Evolutionary conservation across 306 rosid species (phyloP), one percentile per base, ranked within the genome.

Genomic region (Casuarina glauca): DNA sequence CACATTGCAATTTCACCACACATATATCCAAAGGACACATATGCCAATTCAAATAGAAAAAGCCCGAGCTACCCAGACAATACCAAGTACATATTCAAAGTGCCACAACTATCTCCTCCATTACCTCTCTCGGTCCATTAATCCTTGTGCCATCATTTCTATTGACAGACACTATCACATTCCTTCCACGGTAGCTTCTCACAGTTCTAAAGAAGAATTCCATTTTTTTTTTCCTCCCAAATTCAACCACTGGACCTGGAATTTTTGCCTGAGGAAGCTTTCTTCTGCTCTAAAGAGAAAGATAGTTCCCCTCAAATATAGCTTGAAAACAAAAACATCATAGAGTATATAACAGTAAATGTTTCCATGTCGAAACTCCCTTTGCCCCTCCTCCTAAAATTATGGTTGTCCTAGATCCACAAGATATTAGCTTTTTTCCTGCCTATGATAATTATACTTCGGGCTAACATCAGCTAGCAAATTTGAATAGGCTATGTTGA

Each of bases 341-440:
- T 6, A 12, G 42, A 3, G 49, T 16, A 41, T 66, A 17, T 66
- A 15, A 42, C 16, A 49, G n/a, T 42, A 55, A 41, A 51, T 58
- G 17, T 71, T 5, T 44, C 38, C 13, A 35, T 42, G 12, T 53
- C 53, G 19, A 9, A 74, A 4, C 55, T 62, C 48, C 67, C 48
- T 42, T 45, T 39, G 5, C 16, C 42, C 19, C 1, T 51, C 15
- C 15, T 72, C 10, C 64, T 64, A 52, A 44, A 43, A 70, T 19
- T 42, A 9, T 43, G 2, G 41, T 45, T 20, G 6, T 60, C 38
- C 51, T 46, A 48, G 48, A 42, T 32, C 73, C 50, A 63, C 42
- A 69, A 74, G 5, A 70, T 16, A 61, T 39, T 79, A 68, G 16
- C n/a, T n/a, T 39, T 61, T 66, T 73, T 42, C 58, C 73, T 20